Base-by-base conservation (phyloP, 73 alveolate species). In the Diophrys appendiculata region DNA sequence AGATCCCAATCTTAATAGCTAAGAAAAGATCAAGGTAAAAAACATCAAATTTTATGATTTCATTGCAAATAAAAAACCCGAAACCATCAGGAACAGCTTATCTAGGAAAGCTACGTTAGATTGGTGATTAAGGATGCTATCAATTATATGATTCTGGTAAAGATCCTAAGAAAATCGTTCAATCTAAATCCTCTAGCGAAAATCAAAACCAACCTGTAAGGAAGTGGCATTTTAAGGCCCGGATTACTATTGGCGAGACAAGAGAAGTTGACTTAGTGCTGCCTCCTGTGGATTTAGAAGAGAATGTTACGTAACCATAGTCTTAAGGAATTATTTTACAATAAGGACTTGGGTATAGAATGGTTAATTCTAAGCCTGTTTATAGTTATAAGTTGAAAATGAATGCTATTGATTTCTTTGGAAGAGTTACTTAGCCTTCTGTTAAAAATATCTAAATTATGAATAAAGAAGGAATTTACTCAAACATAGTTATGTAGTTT, bases 401-500 rank as follows among this genome's bases (percentile, higher is more conserved):
- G n/a, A n/a, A n/a, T 43, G n/a, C 60, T 11, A 43, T 5, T 43
- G n/a, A 43, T 18, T 43, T 43, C 60, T 11, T 43, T 5, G 18
- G 60, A 43, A 43, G 60, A 43, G 60, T 43, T 43, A 11, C 5
- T 43, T 43, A 18, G 5, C 5, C 60, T 11, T 43, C 18, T 11
- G 18, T 43, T 43, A 43, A 43, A 43, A 43, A 18, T 43, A 43
- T 43, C 60, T 11, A 43, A 18, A 43, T 11, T 43, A 18, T 43
- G 60, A 5, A 11, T 43, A 43, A 11, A 5, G 60, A 11, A 43
- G 60, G n/a, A 43, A 18, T 11, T 43, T 5, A 18, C n/a, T n/a
- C n/a, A 43, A 18, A 43, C 60, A 43, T 43, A 11, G 60, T 18
- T 73, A 64, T 91, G 83, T 91, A 94, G 72, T 94, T 94, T 78